Percentiles rank a stretch among this genome's conserved stretches.
These are phyloP conservation scores for Cicer yamashitae DNA, from an alignment of 306 rosid genomes.

Conservation along the genomic window DNA sequence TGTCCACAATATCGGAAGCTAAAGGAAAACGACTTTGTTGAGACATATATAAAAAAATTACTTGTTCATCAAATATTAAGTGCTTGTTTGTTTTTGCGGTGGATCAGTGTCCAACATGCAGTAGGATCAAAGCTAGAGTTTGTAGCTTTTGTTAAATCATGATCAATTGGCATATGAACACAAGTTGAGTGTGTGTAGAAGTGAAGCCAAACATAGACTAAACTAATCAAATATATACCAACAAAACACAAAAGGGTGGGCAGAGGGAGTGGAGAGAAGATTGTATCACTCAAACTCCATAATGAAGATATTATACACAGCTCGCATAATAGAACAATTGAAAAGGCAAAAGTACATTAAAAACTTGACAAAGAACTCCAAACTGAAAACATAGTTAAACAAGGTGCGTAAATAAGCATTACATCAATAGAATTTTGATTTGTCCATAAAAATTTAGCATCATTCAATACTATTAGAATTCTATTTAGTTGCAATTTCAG, in stretches of 20 bases:
- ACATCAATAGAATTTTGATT: neutral
- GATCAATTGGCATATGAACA: too few relatives aligned
- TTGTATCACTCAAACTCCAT: slow-evolving; percentile 2
- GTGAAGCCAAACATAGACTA: too few relatives aligned
- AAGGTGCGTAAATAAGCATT: neutral
- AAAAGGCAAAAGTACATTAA: neutral
- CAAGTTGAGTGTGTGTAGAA: too few relatives aligned
- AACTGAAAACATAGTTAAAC: neutral
- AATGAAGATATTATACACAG: neutral
- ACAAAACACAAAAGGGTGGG: neutral
- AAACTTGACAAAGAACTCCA: neutral
- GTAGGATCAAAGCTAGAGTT: too few relatives aligned
- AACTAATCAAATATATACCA: slow-evolving; percentile 12
- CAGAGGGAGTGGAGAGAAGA: slow-evolving; percentile 11
- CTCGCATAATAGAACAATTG: neutral
- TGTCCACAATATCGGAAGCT: slow-evolving; percentile 22
- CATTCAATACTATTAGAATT: slow-evolving; percentile 22
- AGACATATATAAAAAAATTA: slow-evolving; percentile 7
- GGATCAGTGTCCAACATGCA: too few relatives aligned
- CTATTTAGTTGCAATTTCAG: slow-evolving; percentile 23
- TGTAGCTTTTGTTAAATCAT: too few relatives aligned
- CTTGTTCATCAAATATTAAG: slow-evolving; percentile 9
- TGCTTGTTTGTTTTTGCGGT: too few relatives aligned
- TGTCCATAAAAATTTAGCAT: neutral
- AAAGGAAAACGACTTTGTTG: neutral